phyloP scores from a whole-genome alignment of 1,284 basidiomycete genomes.

The Chondrostereum purpureum region DNA sequence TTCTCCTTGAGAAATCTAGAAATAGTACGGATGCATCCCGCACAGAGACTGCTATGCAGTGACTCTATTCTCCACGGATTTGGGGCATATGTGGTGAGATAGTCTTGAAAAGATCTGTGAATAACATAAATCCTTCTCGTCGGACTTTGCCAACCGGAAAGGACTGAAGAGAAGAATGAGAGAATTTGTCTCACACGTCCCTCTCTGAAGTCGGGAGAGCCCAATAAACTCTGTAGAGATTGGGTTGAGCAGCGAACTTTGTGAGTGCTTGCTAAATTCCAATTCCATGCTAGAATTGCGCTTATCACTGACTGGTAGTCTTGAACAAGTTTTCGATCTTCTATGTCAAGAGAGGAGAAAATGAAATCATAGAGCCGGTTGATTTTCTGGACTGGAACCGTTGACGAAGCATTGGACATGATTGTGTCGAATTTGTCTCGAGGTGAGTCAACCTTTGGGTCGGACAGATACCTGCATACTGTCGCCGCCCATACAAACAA shows the following conservation, averaged over 20 bases:
- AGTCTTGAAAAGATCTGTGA: slow-evolving; percentile 17
- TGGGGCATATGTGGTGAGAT: slow-evolving; percentile 12
- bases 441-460: slow-evolving; percentile 7
- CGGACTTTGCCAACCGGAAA: slow-evolving; percentile 5
- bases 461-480: slow-evolving; percentile 14
- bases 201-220: too few species aligned
- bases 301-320: slow-evolving; percentile 17
- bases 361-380: slow-evolving; percentile 17
- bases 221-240: too few species aligned
- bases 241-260: too few species aligned
- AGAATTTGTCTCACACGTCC: slow-evolving; percentile 13
- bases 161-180: slow-evolving; percentile 10
- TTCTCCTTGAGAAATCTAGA: too few species aligned
- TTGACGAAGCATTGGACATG: neutral
- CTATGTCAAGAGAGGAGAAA: slow-evolving; percentile 17
- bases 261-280: too few species aligned
- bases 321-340: slow-evolving; percentile 15
- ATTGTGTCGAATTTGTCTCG: slow-evolving; percentile 12
- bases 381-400: slow-evolving; percentile 14
- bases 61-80: too few species aligned
- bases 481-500: slow-evolving; percentile 20
- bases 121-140: slow-evolving; percentile 10
- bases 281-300: slow-evolving; percentile 18
- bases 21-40: too few species aligned
- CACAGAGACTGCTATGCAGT: too few species aligned